A percentile compares a stretch with the other conserved stretches of the same genome.
phyloP scores from a whole-genome alignment of 805 yeast genomes.

The Kluyveromyces aestuarii region DNA sequence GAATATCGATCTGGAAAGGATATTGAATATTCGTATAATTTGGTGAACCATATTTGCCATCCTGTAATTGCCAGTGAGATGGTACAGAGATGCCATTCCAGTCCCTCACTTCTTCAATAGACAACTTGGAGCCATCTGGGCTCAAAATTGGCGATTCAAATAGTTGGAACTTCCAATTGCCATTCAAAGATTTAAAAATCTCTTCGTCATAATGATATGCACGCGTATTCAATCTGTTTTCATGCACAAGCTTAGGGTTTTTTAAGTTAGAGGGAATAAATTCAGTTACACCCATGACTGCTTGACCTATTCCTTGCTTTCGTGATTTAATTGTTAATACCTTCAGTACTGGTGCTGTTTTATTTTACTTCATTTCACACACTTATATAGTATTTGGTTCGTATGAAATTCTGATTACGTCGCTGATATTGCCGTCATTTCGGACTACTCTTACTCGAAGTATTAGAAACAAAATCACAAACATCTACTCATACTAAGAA shows the following conservation, averaged over 20 bases:
- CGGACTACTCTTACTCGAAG: no score
- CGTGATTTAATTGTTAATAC: neutral
- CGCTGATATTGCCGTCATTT: no score
- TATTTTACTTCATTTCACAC: no score
- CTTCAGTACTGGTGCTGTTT: no score
- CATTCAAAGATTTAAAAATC: neutral
- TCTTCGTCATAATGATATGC: neutral
- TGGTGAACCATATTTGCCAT: neutral
- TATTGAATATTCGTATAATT: neutral
- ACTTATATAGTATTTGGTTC: no score
- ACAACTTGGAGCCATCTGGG: neutral
- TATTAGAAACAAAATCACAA: no score
- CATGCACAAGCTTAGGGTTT: neutral
- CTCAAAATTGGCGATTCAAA: neutral
- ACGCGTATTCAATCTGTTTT: neutral
- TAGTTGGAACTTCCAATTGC: neutral
- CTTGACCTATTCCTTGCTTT: neutral
- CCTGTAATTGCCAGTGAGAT: slow-evolving; percentile 1
- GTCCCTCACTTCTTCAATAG: neutral
- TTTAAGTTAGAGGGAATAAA: neutral
- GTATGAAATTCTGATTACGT: no score
- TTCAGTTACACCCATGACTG: neutral
- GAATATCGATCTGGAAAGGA: neutral
- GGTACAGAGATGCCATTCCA: neutral
- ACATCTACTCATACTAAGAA: no score